A percentile compares a stretch with the other conserved stretches of the same genome.
Evolutionary conservation across 495 filamentous ascomycete species (phyloP).

Genomic region (Copromyces sp.): DNA sequence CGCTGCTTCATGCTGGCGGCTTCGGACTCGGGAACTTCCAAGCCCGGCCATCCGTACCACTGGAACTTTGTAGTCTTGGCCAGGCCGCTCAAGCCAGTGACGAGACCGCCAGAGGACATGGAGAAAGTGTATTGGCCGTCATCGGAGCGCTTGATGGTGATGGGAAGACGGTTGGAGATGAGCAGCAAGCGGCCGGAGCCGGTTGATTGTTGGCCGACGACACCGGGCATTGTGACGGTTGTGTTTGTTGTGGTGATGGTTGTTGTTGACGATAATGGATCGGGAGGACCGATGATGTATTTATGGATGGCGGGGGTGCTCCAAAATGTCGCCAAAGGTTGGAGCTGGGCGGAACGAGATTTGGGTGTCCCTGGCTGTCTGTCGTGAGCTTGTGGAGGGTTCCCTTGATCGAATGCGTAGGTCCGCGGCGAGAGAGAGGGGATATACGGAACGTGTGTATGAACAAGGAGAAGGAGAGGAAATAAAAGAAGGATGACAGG

Average conservation of each 20-base stretch:
- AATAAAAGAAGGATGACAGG: not conserved
- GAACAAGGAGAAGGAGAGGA: not conserved
- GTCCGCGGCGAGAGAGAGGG: not conserved
- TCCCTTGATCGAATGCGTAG: not conserved
- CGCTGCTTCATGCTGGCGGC: constrained; percentile 53
- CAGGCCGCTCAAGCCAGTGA: constrained; percentile 81
- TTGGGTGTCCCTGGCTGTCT: not conserved
- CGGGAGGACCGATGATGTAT: not conserved
- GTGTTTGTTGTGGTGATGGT: not conserved
- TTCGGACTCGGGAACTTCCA: constrained; percentile 71
- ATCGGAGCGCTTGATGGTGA: constrained; percentile 85
- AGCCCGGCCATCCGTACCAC: constrained; percentile 96
- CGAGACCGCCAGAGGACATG: constrained; percentile 91
- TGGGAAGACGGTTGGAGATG: constrained; percentile 86
- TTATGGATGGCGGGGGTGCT: not conserved
- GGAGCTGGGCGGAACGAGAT: not conserved
- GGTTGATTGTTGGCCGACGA: constrained; percentile 10
- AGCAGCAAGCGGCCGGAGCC: constrained; percentile 53
- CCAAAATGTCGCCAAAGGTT: not conserved
- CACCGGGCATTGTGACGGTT: constrained; percentile 20
- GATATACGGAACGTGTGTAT: not conserved
- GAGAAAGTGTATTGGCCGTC: constrained; percentile 73
- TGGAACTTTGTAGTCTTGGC: constrained; percentile 86
- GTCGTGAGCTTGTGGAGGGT: not conserved
- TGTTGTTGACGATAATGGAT: not conserved